These are phyloP conservation scores for Penicillium sp. DNA, from an alignment of 2,329 filamentous ascomycete species.

Conservation along the genomic window DNA sequence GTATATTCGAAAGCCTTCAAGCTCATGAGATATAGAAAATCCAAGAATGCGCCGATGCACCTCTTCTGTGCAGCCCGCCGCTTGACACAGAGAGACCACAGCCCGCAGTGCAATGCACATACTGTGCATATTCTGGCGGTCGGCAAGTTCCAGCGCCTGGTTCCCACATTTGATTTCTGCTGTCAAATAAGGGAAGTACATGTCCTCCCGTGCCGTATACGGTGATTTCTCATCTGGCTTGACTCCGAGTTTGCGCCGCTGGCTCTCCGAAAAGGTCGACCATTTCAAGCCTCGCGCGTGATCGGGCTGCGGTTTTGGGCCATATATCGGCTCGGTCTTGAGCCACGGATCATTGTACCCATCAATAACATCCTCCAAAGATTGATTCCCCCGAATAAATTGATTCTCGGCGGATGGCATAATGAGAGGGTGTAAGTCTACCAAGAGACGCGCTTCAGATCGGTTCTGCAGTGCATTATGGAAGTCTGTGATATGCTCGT, in stretches of 20 bases:
- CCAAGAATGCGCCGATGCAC: slow-evolving; percentile 7
- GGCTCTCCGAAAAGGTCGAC: slow-evolving; percentile 5
- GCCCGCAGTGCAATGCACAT: slow-evolving; percentile 7
- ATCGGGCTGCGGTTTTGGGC: slow-evolving; percentile 8
- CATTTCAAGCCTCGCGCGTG: slow-evolving; percentile 7
- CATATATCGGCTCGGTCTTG: slow-evolving; percentile 8
- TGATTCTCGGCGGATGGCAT: slow-evolving; percentile 9
- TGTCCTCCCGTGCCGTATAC: slow-evolving; percentile 6
- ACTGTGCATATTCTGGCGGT: slow-evolving; percentile 9
- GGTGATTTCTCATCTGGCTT: slow-evolving; percentile 8
- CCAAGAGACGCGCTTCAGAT: slow-evolving; percentile 8
- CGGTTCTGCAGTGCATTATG: slow-evolving; percentile 2
- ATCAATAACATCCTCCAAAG: slow-evolving; percentile 4
- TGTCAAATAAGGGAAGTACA: slow-evolving; percentile 8
- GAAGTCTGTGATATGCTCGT: slow-evolving; percentile 2
- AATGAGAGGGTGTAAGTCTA: slow-evolving; percentile 6
- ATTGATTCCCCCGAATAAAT: slow-evolving; percentile 6
- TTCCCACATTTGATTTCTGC: slow-evolving; percentile 11
- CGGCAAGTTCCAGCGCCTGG: slow-evolving; percentile 6
- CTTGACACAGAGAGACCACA: slow-evolving; percentile 4
- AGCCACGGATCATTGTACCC: slow-evolving; percentile 12
- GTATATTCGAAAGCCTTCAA: slow-evolving; percentile 4
- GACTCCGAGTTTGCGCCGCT: slow-evolving; percentile 11
- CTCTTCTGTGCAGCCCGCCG: slow-evolving; percentile 4
- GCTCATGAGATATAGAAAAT: slow-evolving; percentile 8